Evolutionary conservation across 129 eudicot species (phyloP).

Genomic region (Cynara cardunculus): DNA sequence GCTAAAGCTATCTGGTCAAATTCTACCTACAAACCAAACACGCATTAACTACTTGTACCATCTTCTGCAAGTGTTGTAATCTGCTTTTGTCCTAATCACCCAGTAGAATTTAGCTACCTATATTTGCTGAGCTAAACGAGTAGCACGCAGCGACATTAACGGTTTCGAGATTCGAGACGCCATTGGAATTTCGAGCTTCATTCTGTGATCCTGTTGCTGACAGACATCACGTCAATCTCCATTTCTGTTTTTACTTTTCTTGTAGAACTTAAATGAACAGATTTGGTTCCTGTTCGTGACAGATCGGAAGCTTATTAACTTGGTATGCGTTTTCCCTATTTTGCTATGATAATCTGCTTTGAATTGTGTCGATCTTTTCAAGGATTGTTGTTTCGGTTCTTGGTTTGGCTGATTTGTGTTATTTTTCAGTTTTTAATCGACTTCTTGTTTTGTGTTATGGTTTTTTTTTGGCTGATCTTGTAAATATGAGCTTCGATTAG

Average conservation of each 20-base stretch:
- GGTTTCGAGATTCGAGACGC: slow-evolving; percentile 53
- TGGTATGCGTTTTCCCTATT: background rate
- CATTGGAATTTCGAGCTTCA: slow-evolving; percentile 17
- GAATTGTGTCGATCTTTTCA: slow-evolving; percentile 23
- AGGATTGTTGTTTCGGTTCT: background rate
- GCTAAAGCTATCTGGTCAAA: slow-evolving; percentile 30
- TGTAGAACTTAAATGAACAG: background rate
- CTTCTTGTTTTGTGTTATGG: slow-evolving; percentile 3
- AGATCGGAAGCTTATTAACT: slow-evolving; percentile 24
- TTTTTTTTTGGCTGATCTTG: slow-evolving; percentile 10
- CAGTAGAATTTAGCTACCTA: slow-evolving; percentile 26
- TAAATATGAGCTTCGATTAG: slow-evolving; percentile 14
- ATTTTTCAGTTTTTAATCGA: slow-evolving; percentile 3
- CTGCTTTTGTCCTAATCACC: slow-evolving; percentile 16
- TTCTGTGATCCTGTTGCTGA: background rate
- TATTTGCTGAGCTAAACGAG: slow-evolving; percentile 21
- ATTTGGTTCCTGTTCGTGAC: slow-evolving; percentile 16
- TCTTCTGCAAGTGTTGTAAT: background rate
- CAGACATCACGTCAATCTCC: background rate
- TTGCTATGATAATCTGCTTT: slow-evolving; percentile 6
- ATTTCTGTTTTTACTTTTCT: background rate
- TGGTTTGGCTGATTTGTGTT: slow-evolving; percentile 1
- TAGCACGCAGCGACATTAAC: slow-evolving; percentile 45
- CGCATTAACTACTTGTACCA: slow-evolving; percentile 19
- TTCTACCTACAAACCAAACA: slow-evolving; percentile 29